phyloP scores from a whole-genome alignment of 2,329 filamentous ascomycete species.

The Ceratocystis papillata region DNA sequence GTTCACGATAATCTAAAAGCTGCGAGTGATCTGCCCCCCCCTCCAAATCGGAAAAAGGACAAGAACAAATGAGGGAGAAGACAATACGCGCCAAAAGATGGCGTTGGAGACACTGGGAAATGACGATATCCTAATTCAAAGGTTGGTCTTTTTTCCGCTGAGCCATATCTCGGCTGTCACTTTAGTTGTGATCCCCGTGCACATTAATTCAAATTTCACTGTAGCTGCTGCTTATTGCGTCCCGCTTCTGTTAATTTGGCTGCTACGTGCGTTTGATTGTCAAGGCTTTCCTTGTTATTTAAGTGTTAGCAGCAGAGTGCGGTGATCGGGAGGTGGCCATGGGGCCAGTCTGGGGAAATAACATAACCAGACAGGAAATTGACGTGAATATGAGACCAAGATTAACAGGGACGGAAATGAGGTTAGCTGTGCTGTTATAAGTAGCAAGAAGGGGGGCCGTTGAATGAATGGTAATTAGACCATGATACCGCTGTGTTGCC shows the following conservation, averaged over 20 bases:
- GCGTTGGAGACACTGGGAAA: not conserved
- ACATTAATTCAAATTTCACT: not conserved
- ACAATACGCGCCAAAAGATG: no score
- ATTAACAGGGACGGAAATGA: not conserved
- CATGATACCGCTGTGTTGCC: no score
- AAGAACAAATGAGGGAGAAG: not conserved
- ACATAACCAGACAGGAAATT: conserved; percentile 7
- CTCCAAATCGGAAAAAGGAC: not conserved
- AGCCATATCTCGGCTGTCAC: conserved; percentile 10
- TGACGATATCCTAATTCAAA: conserved; percentile 4
- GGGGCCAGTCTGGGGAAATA: conserved; percentile 6
- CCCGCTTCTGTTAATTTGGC: not conserved
- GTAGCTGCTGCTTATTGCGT: not conserved
- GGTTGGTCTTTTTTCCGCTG: not conserved
- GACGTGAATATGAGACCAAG: not conserved
- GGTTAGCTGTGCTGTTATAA: not conserved
- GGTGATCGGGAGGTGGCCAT: not conserved
- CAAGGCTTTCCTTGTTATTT: not conserved
- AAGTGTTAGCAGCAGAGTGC: not conserved
- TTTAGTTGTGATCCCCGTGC: conserved; percentile 10
- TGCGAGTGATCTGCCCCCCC: not conserved
- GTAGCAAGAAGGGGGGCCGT: no score
- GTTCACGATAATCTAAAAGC: not conserved
- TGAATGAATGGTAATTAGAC: no score
- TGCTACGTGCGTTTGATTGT: not conserved